Percentiles rank a stretch among this genome's conserved stretches.
Conservation (phyloP, 2,329 filamentous ascomycete species). For the Peltaster fructicola region DNA sequence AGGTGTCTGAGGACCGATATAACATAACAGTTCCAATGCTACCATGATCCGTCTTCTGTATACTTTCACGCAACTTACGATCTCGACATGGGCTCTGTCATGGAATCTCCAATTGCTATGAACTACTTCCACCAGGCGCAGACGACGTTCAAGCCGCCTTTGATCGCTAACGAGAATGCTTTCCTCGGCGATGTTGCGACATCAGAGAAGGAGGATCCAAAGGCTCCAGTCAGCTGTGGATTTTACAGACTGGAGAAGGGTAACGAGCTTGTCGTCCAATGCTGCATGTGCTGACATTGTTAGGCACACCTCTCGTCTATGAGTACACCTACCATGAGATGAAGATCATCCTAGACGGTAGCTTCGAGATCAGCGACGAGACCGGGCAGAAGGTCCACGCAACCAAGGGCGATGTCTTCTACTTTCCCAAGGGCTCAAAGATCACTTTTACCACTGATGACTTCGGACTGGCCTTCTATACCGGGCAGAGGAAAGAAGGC, state of each 20-base stretch:
- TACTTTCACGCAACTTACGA: too few relatives aligned
- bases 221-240: slow-evolving; percentile 43
- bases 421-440: slow-evolving; percentile 47
- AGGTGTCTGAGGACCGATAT: too few relatives aligned
- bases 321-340: slow-evolving; percentile 55
- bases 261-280: too few relatives aligned
- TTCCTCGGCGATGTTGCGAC: slow-evolving; percentile 43
- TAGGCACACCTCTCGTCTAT: slow-evolving; percentile 45
- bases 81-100: slow-evolving; percentile 6
- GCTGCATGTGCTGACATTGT: not conserved
- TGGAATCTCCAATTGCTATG: slow-evolving; percentile 20
- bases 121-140: slow-evolving; percentile 41
- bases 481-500: slow-evolving; percentile 12
- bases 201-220: slow-evolving; percentile 36
- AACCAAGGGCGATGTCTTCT: slow-evolving; percentile 47
- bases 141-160: slow-evolving; percentile 41
- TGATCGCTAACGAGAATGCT: slow-evolving; percentile 51
- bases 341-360: slow-evolving; percentile 55
- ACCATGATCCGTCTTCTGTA: too few relatives aligned
- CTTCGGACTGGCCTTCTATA: slow-evolving; percentile 14
- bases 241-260: slow-evolving; percentile 51
- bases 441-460: slow-evolving; percentile 38
- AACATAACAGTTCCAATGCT: too few relatives aligned
- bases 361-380: slow-evolving; percentile 46
- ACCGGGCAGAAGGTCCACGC: slow-evolving; percentile 43